Base-by-base conservation (phyloP, 2,329 filamentous ascomycete genomes). In the Colletotrichum sp. region DNA sequence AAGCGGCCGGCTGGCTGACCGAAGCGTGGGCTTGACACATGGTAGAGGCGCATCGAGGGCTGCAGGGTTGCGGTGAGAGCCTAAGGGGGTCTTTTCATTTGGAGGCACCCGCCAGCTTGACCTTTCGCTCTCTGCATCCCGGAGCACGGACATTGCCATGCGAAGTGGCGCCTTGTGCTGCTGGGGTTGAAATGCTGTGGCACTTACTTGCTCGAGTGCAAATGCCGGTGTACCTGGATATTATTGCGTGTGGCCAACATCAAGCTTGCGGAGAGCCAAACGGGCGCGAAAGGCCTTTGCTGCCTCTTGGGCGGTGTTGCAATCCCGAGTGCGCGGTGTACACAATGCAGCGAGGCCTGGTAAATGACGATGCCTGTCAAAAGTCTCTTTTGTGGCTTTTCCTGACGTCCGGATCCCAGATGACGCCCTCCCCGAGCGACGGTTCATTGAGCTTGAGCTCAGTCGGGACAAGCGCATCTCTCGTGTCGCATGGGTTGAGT, bases 11-110 rank as follows among this genome's bases (percentile, higher is more conserved):
- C 19, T 61, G 48, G 69, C 61, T 34, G 34, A 68, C 63, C 63
- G 69, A 67, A 52, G 64, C 64, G 69, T 63, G 63, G 69, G 69
- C 63, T 64, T 52, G 59, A 60, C 73, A 73, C 70, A 68, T 73
- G 73, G 64, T 64, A 64, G 69, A 63, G 63, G 63, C 32, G 69
- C 69, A 72, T 72, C 32, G 39, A 63, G 48, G 71, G 61, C 63
- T 75, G 68, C 68, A 72, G 69, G 68, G 69, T 68, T 68, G 69
- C 59, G 59, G 68, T 70, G 32, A 63, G 9, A 22, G 25, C 44
- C 39, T 28, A 28, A n/a, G 63, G 22, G 32, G 15, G 27, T 16
- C 15, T 65, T 68, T 19, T 39, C 55, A 27, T 57, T 71, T 68
- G 28, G 55, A 30, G 68, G 68, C 30, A 28, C 25, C 12, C 34